Evolutionary conservation across 768 basidiomycete species (phyloP), one percentile per base, ranked within the genome.

Genomic region (Pleurotus tuoliensis): DNA sequence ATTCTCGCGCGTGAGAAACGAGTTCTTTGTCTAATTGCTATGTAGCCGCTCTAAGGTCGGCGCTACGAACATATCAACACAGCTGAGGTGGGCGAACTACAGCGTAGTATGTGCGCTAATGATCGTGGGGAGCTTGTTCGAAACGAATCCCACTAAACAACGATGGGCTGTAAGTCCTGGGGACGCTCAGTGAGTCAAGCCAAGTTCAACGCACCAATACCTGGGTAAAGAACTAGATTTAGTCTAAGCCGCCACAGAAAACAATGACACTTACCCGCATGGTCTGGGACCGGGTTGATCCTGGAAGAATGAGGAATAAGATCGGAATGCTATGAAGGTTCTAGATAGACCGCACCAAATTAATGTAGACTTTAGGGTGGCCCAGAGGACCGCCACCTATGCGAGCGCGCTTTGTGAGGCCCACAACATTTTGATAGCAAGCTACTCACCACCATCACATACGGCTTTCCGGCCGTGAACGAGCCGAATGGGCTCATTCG

Each of bases 351-450:
- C 90, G 58, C 63, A 94, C 94, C 68, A 99, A 70, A 76, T 98
- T 98, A 70, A 99, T 94, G 67, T 83, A 98, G 58, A 98, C 86
- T 77, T 94, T 95, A 4, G 97, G 97, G 69, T 99, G 97, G 20
- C 97, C 97, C 25, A 99, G 81, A 43, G 97, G 83, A 9, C 96
- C 97, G 68, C 86, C 88, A 72, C 96, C 96, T 98, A 68, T 0
- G 47, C 37, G 5, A 43, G 52, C 51, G 52, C 18, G 18, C 41
- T 56, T 56, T 59, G 13, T 55, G 47, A 40, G 41, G 18, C 47
- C 58, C 55, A 56, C 43, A 49, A 27, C 55, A 16, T 16, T 49
- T 49, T 5, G 43, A n/a, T 51, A 56, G 30, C 41, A 34, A 22
- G 18, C 34, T 37, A 76, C 92, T 63, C 62, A 98, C 97, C 96